Percentiles rank a stretch among this genome's conserved stretches.
Evolutionary conservation across 768 basidiomycete genomes (phyloP).

Genomic region (Tulasnella sp.): DNA sequence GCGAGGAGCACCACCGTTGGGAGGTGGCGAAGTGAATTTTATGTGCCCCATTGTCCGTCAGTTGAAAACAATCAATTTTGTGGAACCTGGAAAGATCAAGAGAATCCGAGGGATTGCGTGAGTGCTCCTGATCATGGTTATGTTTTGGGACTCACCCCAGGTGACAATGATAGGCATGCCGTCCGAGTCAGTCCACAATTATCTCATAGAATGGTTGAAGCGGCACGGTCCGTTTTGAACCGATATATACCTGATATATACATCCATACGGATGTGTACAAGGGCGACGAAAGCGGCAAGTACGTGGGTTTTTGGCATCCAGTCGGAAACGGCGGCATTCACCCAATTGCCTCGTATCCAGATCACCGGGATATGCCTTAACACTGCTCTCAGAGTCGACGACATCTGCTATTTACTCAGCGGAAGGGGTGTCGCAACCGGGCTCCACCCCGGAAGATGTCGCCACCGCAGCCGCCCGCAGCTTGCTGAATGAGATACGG

Average conservation of each 20-base stretch:
- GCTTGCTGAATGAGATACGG: constrained; percentile 65
- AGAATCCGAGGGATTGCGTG: constrained; percentile 93
- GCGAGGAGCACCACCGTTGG: constrained; percentile 79
- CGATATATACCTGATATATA: constrained; percentile 97
- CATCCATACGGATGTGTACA: constrained; percentile 96
- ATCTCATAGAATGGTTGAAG: constrained; percentile 94
- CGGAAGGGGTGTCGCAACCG: constrained; percentile 74
- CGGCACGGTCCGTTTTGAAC: constrained; percentile 83
- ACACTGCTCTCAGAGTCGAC: constrained; percentile 86
- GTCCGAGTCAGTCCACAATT: constrained; percentile 96
- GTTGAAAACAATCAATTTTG: constrained; percentile 84
- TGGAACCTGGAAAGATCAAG: constrained; percentile 82
- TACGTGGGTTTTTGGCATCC: constrained; percentile 31
- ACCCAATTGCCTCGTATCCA: constrained; percentile 25
- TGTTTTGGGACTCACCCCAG: constrained; percentile 1
- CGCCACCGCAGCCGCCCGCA: constrained; percentile 65
- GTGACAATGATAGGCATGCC: constrained; percentile 55
- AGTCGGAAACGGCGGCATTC: not conserved
- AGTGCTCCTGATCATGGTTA: constrained; percentile 27
- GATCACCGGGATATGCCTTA: constrained; percentile 92
- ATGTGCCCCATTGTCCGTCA: constrained; percentile 86
- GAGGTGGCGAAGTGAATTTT: constrained; percentile 90
- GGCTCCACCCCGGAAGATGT: constrained; percentile 88
- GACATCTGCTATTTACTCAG: constrained; percentile 73
- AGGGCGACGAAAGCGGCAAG: constrained; percentile 96